These are phyloP conservation scores for Paecilomyces fulvus DNA, from an alignment of 2,329 filamentous ascomycete genomes.

Conservation along the genomic window DNA sequence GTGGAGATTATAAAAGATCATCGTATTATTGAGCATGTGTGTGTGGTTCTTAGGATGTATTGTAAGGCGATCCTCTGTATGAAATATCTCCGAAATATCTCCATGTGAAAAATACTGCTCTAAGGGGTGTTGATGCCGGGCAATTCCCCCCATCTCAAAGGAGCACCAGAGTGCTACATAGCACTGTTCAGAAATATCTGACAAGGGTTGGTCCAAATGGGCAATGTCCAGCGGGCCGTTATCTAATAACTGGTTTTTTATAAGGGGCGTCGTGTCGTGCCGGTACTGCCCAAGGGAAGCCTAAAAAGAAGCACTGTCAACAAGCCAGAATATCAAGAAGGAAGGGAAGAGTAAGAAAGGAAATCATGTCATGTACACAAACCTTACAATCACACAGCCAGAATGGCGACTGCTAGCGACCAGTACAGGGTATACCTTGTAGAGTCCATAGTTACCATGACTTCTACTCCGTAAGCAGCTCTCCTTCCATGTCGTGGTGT, in stretches of 20 bases:
- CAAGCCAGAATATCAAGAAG: neutral
- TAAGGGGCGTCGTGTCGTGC: neutral
- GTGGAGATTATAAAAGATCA: neutral
- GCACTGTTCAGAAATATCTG: neutral
- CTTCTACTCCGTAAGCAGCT: neutral
- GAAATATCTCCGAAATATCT: neutral
- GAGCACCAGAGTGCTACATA: neutral
- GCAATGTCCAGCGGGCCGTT: neutral
- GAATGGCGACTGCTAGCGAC: neutral
- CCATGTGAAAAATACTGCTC: neutral
- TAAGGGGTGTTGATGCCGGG: too few relatives aligned
- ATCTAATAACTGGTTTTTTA: neutral
- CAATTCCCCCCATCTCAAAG: neutral
- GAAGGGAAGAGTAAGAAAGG: neutral
- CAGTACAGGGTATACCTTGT: neutral
- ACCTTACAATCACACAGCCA: neutral
- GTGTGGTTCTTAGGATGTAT: neutral
- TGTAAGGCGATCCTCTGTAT: neutral
- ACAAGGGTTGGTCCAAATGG: neutral
- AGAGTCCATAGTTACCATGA: neutral
- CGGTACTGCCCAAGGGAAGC: neutral
- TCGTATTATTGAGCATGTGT: neutral
- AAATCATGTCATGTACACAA: neutral
- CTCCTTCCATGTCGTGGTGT: neutral
- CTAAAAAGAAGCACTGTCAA: neutral